Percentiles rank a stretch among this genome's conserved stretches.
These are phyloP conservation scores for Dictyostelium firmibasis DNA, from an alignment of 78 protist species.

Conservation along the genomic window DNA sequence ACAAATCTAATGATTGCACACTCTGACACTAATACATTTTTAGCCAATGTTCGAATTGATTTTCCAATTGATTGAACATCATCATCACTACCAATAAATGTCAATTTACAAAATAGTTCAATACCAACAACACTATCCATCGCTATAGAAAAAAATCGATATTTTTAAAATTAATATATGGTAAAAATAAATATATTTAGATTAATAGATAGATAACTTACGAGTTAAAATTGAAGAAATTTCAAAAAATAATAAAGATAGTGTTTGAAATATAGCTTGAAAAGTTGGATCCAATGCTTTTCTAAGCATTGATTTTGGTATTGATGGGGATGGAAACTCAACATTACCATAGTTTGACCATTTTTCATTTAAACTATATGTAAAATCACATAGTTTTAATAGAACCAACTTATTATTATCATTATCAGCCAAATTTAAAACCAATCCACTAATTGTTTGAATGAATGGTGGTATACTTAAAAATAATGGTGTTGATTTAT, in stretches of 20 bases:
- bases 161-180: background rate
- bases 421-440: conserved; percentile 27
- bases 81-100: conserved; percentile 25
- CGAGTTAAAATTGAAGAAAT: background rate
- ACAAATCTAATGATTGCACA: conserved; percentile 61
- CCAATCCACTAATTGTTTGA: conserved; percentile 2
- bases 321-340: background rate
- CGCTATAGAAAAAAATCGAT: background rate
- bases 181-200: no score
- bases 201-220: background rate
- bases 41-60: conserved; percentile 22
- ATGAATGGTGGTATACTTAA: conserved; percentile 19
- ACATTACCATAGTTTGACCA: conserved; percentile 23
- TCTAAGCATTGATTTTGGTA: conserved; percentile 35
- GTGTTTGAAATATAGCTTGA: conserved; percentile 1
- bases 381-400: conserved; percentile 38
- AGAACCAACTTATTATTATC: conserved; percentile 44
- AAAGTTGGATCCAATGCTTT: conserved; percentile 36
- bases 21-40: conserved; percentile 36
- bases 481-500: conserved; percentile 24
- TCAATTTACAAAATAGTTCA: conserved; percentile 43
- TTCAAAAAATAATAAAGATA: conserved; percentile 43
- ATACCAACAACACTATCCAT: conserved; percentile 59
- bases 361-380: conserved; percentile 27
- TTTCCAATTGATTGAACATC: background rate